Evolutionary conservation across 2,329 filamentous ascomycete genomes (phyloP).

Genomic region (Botrytis paeoniae): DNA sequence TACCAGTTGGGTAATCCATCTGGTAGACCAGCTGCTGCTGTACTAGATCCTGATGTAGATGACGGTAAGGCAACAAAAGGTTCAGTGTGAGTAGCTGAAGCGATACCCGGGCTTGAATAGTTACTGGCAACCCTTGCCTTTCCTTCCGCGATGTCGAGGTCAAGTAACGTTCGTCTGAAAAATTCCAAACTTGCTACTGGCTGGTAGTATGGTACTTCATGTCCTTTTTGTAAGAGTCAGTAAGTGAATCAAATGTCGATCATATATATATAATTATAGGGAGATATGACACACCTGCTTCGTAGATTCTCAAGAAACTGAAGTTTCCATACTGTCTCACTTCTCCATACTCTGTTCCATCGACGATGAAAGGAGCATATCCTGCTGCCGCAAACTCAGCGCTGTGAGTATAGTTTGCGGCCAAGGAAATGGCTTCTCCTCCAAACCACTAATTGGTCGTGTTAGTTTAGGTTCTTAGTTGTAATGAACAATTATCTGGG

Average conservation of each 20-base stretch:
- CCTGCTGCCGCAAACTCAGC: slow-evolving; percentile 52
- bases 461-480: slow-evolving; percentile 3
- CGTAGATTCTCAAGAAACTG: slow-evolving; percentile 32
- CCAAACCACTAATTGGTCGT: slow-evolving; percentile 45
- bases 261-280: background rate
- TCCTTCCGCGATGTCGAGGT: slow-evolving; percentile 46
- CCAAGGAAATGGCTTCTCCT: slow-evolving; percentile 55
- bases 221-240: slow-evolving; percentile 23
- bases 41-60: slow-evolving; percentile 16
- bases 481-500: background rate
- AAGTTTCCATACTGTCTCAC: slow-evolving; percentile 58
- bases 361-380: slow-evolving; percentile 55
- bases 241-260: background rate
- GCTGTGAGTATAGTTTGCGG: slow-evolving; percentile 45
- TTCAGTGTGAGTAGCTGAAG: slow-evolving; percentile 29
- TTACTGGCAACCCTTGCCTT: slow-evolving; percentile 23
- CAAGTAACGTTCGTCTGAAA: slow-evolving; percentile 33
- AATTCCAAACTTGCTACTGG: slow-evolving; percentile 33
- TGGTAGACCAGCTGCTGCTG: slow-evolving; percentile 14
- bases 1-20: slow-evolving; percentile 3
- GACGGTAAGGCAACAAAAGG: slow-evolving; percentile 26
- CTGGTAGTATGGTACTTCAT: slow-evolving; percentile 33
- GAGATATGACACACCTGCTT: slow-evolving; percentile 22
- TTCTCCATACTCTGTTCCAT: slow-evolving; percentile 52
- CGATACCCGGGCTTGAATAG: slow-evolving; percentile 27